phyloP scores from a whole-genome alignment of 345 rosid genomes.

The Mallotus nudiflorus region DNA sequence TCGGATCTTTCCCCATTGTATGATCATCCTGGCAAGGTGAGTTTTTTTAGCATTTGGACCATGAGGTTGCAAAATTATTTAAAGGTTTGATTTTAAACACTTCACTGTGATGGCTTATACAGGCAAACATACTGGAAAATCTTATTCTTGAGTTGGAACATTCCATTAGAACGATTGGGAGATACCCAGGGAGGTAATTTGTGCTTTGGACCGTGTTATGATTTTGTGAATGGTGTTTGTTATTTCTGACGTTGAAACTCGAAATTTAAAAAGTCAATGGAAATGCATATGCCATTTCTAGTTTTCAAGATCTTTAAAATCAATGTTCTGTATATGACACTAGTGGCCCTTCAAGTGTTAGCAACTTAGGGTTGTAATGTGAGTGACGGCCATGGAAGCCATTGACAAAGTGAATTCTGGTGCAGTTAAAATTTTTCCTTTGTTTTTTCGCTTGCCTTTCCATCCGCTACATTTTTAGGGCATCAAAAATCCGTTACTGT shows the following conservation, averaged over 20 bases:
- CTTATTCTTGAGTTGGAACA: slow-evolving; percentile 83
- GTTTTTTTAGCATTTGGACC: slow-evolving; percentile 20
- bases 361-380: background rate
- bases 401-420: background rate
- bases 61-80: slow-evolving; percentile 9
- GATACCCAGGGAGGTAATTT: slow-evolving; percentile 79
- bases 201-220: slow-evolving; percentile 9
- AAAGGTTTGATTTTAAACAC: slow-evolving; percentile 7
- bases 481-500: background rate
- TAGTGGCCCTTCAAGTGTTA: background rate
- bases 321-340: background rate
- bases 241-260: background rate
- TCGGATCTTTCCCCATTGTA: slow-evolving; percentile 95
- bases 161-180: slow-evolving; percentile 61
- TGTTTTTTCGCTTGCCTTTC: slow-evolving; percentile 4
- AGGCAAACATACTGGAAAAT: slow-evolving; percentile 89
- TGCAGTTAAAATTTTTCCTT: background rate
- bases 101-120: slow-evolving; percentile 23
- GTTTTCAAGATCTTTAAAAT: background rate
- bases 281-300: background rate
- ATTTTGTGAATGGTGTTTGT: background rate
- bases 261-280: background rate
- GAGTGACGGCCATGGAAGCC: background rate
- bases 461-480: background rate
- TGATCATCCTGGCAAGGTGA: slow-evolving; percentile 79